Base-by-base conservation (phyloP, 2,329 filamentous ascomycete species). In the Ceratocystiopsis minuta region DNA sequence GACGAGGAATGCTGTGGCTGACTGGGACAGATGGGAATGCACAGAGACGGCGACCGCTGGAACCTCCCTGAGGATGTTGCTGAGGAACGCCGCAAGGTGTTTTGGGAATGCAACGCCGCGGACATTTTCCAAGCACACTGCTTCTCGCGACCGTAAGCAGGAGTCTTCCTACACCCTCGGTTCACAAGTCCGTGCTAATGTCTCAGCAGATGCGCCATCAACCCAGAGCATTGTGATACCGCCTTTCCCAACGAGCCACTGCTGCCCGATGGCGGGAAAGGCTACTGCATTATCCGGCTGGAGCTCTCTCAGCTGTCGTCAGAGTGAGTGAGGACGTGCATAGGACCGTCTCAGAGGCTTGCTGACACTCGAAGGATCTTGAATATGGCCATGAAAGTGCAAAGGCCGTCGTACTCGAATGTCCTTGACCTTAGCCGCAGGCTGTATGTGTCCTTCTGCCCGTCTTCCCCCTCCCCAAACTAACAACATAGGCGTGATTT, bases 51-150 rank as follows among this genome's bases (percentile, higher is more conserved):
- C 2, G 40, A 24, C 16, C 24, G 40, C 28, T 41, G 40, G 40
- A 41, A 41, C 24, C 16, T 41, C 3, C 36, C 40, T 9, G 12
- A 32, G 16, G 40, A 41, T 16, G 28, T 41, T 34, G 36, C 34
- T 15, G 40, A 41, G 14, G 40, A 37, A 15, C 42, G 42, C 6
- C 42, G 42, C 38, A 43, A 43, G 14, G 42, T 43, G 4, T 43
- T 43, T 16, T 43, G 42, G 42, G 42, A 43, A n/a, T 38, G 39
- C 38, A 40, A 43, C 18, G 42, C 42, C 12, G 42, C 42, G 16
- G 42, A 43, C 28, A 40, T 43, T 10, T 43, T 40, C 28, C 42
- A 43, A 7, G 42, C 42, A 28, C 42, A 43, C 12, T 43, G 42
- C 35, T 43, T 43, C 28, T 43, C 42, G 6, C 34, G 42, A 2